Evolutionary conservation across 1,284 basidiomycete genomes (phyloP).

Genomic region (Ganoderma sp.): DNA sequence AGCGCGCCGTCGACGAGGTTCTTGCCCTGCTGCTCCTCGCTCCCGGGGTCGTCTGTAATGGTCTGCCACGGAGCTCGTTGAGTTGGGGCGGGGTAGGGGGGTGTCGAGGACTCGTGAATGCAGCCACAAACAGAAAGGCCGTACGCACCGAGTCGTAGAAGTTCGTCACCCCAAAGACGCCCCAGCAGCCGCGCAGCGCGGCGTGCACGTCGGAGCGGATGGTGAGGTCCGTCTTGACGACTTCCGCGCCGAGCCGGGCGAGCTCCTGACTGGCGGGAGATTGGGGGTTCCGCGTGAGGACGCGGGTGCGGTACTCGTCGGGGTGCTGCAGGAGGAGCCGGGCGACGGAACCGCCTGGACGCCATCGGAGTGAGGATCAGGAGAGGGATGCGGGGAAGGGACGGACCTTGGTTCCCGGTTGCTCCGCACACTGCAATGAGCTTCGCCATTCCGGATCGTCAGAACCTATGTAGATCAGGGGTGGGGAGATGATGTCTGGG

Average conservation of each 20-base stretch:
- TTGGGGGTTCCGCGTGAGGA: slow-evolving; percentile 30
- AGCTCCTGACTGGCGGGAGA: slow-evolving; percentile 27
- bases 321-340: slow-evolving; percentile 30
- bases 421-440: slow-evolving; percentile 35
- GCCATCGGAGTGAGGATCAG: neutral
- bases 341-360: slow-evolving; percentile 33
- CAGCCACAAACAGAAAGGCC: no score
- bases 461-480: neutral
- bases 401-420: slow-evolving; percentile 34
- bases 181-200: slow-evolving; percentile 35
- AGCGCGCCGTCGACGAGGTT: slow-evolving; percentile 24
- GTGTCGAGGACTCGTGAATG: no score
- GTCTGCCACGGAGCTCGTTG: slow-evolving; percentile 19
- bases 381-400: neutral
- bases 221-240: slow-evolving; percentile 33
- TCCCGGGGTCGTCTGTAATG: slow-evolving; percentile 35
- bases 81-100: no score
- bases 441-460: slow-evolving; percentile 22
- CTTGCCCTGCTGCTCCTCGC: slow-evolving; percentile 33
- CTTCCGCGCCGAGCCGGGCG: slow-evolving; percentile 30
- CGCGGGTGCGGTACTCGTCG: slow-evolving; percentile 30
- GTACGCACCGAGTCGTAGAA: slow-evolving; percentile 36
- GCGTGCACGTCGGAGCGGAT: slow-evolving; percentile 24
- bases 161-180: slow-evolving; percentile 37
- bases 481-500: neutral